These are phyloP conservation scores for Heritiera fomes DNA, from an alignment of 345 rosid genomes.

Conservation along the genomic window DNA sequence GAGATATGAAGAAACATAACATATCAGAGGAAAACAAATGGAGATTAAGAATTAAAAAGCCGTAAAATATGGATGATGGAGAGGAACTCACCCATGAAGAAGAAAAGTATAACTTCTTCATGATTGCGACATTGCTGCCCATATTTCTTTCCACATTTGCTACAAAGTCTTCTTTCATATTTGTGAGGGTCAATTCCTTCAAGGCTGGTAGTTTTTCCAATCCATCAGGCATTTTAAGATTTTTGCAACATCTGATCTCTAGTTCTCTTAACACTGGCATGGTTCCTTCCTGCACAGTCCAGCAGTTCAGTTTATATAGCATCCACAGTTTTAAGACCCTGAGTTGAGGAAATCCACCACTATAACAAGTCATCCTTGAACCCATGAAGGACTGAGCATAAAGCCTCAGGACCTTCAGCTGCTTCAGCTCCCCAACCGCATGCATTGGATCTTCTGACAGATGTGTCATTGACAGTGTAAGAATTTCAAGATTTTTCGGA, in stretches of 20 bases:
- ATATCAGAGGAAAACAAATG: not conserved
- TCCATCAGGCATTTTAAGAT: conserved; percentile 13
- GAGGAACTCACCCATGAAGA: not conserved
- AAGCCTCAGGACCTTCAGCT: conserved; percentile 39
- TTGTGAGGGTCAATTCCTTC: conserved; percentile 30
- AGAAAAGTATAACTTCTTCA: not conserved
- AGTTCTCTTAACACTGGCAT: conserved; percentile 34
- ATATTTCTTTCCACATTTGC: not conserved
- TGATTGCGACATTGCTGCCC: conserved; percentile 7
- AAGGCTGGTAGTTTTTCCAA: conserved; percentile 13
- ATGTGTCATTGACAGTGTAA: conserved; percentile 38
- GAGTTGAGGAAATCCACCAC: conserved; percentile 24
- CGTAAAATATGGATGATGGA: no score
- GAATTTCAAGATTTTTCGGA: conserved; percentile 30
- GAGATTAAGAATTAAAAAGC: not conserved
- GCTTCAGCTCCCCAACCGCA: conserved; percentile 26
- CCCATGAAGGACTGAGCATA: conserved; percentile 36
- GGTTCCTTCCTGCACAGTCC: conserved; percentile 20
- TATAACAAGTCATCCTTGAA: conserved; percentile 23
- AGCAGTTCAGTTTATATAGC: conserved; percentile 24
- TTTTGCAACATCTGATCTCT: conserved; percentile 40
- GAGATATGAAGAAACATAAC: not conserved
- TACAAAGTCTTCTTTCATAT: conserved; percentile 25
- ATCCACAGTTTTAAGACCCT: conserved; percentile 41
- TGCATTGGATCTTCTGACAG: conserved; percentile 35